Base-by-base conservation (phyloP, 768 basidiomycete genomes). In the Boletus eberwhitei region DNA sequence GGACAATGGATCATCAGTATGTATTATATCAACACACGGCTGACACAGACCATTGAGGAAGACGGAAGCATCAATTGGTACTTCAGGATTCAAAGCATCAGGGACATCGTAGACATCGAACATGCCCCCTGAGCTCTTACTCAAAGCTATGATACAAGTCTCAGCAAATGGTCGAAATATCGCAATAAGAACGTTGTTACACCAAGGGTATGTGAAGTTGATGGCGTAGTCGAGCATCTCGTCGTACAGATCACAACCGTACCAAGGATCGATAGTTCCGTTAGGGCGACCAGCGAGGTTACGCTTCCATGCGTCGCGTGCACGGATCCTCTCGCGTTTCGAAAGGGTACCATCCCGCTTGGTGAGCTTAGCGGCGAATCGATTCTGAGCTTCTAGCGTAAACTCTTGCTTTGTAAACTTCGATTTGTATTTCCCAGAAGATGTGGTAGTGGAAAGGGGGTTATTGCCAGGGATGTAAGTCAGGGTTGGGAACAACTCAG, bases 201-300 rank as follows among this genome's bases (percentile, higher is more conserved):
- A 61, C 80, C 79, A 81, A 2, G 88, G 88, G 63, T 77, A 82
- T 1, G 87, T 86, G 63, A 76, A 88, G 63, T 90, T 90, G 54
- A 82, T 48, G 16, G 87, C 85, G 59, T 89, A 89, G 68, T 89
- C 87, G 32, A 86, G 61, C 69, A 85, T 79, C 72, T 85, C 81
- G 53, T 84, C 80, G 45, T 81, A 77, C 12, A 88, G 64, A 51
- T 82, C 74, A 68, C 88, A 90, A 6, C 83, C 83, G 43, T 86
- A 86, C 84, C 81, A 82, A 29, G 80, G 67, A 60, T 85, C 78
- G 44, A 86, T 77, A 2, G 79, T 81, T 9, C 78, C 83, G 57
- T 82, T 83, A 1, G 79, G 68, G 32, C 80, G 73, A 24, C 68
- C 71, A 22, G 68, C 71, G 14, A 85, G 69, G 64, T 78, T 76